Evolutionary conservation across 2,329 filamentous ascomycete species (phyloP), one percentile per base, ranked within the genome.

Genomic region (Claviceps cyperi): DNA sequence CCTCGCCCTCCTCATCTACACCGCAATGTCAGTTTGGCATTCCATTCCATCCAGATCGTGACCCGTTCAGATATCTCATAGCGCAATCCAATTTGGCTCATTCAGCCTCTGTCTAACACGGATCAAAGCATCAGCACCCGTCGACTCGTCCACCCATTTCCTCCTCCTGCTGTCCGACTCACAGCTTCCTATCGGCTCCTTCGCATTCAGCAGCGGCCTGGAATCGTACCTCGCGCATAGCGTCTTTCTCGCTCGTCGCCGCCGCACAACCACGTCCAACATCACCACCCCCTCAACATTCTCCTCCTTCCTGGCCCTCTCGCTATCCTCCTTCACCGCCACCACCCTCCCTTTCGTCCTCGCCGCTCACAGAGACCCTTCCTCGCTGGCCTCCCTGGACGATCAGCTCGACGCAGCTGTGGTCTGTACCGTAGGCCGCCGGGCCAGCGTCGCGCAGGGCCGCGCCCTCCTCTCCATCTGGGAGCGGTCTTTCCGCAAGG

Each of bases 191-290:
- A 74, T 92, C 0, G 86, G 86, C 51, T 87, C 86, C n/a, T 92
- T 92, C 67, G 86, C 86, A 59, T 92, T 91, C 70, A 86, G 81
- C 70, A 84, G 80, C 57, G 86, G 86, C 3, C 76, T 92, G 15
- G 86, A 92, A 68, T 91, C 86, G 40, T 91, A 84, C 64, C 78
- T 90, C 17, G 82, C 83, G 3, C 86, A 92, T 69, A 14, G 43
- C n/a, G 72, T 72, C 56, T 50, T 55, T 5, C 64, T 62, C 41
- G 72, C 72, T 56, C 50, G 55, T 5, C 64, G 63, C 40, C 53
- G 64, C 36, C 4, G 45, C 21, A 13, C 68, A 17, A 17, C 11
- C 17, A 60, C 68, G 19, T 63, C 69, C 21, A 32, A 4, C 28
- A 32, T 3, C 24, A 28, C 24, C 9, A 32, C 28, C 28, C 11